Evolutionary conservation across 2,329 filamentous ascomycete species (phyloP).

Genomic region (Arachnopeziza araneosa): DNA sequence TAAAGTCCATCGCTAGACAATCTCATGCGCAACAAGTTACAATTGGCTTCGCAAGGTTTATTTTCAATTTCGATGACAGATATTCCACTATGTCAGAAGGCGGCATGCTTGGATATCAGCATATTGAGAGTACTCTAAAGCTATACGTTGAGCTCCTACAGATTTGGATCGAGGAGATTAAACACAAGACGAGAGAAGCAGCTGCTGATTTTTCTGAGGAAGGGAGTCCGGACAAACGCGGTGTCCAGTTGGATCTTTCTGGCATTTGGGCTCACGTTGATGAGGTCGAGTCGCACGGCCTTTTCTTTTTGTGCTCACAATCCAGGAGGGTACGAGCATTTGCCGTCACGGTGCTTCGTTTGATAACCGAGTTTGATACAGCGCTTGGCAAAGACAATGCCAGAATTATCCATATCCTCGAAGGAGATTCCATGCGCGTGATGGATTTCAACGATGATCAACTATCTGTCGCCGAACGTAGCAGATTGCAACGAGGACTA

Average conservation of each 20-base stretch:
- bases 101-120: constrained; percentile 86
- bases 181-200: constrained; percentile 73
- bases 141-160: constrained; percentile 90
- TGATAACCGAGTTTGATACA: constrained; percentile 90
- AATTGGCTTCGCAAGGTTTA: constrained; percentile 93
- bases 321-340: constrained; percentile 84
- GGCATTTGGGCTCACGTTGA: constrained; percentile 91
- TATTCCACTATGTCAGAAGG: constrained; percentile 98
- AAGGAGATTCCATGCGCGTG: constrained; percentile 80
- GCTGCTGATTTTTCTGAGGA: constrained; percentile 60
- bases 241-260: constrained; percentile 75
- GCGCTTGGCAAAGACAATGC: constrained; percentile 71
- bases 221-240: constrained; percentile 60
- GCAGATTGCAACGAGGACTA: constrained; percentile 83
- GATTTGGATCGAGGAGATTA: constrained; percentile 98
- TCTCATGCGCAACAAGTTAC: constrained; percentile 92
- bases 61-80: constrained; percentile 96
- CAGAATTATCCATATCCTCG: constrained; percentile 85
- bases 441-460: constrained; percentile 92
- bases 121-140: constrained; percentile 89
- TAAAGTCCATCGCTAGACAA: constrained; percentile 93
- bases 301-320: constrained; percentile 97
- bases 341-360: constrained; percentile 83
- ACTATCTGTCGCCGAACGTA: constrained; percentile 85
- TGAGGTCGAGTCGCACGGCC: constrained; percentile 89